Base-by-base conservation (phyloP, 2,329 filamentous ascomycete species). In the Aspergillus alliaceus region DNA sequence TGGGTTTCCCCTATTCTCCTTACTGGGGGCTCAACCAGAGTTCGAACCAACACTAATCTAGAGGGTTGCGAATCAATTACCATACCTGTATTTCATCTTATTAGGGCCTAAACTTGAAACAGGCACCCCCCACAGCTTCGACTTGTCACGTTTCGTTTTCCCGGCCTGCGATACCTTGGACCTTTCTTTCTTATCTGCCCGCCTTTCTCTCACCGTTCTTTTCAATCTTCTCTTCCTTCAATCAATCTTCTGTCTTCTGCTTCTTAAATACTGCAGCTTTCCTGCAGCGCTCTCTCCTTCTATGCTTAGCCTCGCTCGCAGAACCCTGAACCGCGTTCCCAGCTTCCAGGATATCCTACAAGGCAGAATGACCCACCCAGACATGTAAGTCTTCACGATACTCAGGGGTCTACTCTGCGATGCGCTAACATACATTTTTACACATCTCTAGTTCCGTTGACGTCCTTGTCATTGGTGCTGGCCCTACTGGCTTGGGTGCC, bases 391-490 rank as follows among this genome's bases (percentile, higher is more conserved):
- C 40, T 37, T 52, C 51, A 50, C 27, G 18, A 51, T 34, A 48
- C 51, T 57, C 53, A 51, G 44, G 56, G 47, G 49, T 34, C 27
- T 31, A 15, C 18, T 52, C 46, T 55, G 44, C 54, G 39, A 37
- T 25, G 34, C 48, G 53, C 64, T 64, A 39, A 69, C 64, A 51
- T 44, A 27, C 47, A 46, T 34, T 51, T 51, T 48, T 52, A 14
- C 39, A 49, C 53, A 62, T 69, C 53, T 50, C 14, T 77, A 96
- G 92, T 77, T 88, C 91, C 72, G 91, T 98, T 76, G 95, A 99
- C 80, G 90, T 99, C 68, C 91, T 99, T 75, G 88, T 99, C 78
- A 97, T 98, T 82, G 95, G 95, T 74, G 93, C 93, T 80, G 95
- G 95, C 74, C 95, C 95, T 70, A 98, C 95, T 73, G 95, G 95